These are phyloP conservation scores for Fomitopsis serialis DNA, from an alignment of 768 basidiomycete genomes.

Conservation along the genomic window DNA sequence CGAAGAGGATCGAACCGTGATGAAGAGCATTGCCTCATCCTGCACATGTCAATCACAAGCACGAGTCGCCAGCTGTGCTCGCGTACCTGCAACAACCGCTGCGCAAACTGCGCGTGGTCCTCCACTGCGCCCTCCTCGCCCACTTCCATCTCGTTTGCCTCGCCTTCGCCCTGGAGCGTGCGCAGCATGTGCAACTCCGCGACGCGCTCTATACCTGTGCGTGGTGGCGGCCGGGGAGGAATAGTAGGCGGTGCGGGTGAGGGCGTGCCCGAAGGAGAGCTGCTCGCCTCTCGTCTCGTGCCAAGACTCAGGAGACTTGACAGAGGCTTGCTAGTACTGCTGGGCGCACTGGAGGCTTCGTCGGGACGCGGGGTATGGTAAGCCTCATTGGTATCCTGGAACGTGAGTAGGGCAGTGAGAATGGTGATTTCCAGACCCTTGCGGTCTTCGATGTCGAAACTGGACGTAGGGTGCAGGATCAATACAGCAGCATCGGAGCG, in stretches of 20 bases:
- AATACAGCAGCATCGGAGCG: not conserved
- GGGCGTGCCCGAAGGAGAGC: not conserved
- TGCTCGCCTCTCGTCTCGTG: not conserved
- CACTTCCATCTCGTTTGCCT: slow-evolving; percentile 71
- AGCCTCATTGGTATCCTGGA: slow-evolving; percentile 63
- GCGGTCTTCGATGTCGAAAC: slow-evolving; percentile 80
- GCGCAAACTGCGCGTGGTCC: slow-evolving; percentile 70
- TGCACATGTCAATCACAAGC: slow-evolving; percentile 17
- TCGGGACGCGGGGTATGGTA: slow-evolving; percentile 31
- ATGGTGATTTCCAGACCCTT: slow-evolving; percentile 85
- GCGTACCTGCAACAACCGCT: slow-evolving; percentile 53
- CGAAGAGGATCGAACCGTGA: slow-evolving; percentile 63
- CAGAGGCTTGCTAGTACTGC: not conserved
- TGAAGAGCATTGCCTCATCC: slow-evolving; percentile 80
- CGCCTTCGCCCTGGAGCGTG: slow-evolving; percentile 34
- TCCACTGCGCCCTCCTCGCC: slow-evolving; percentile 56
- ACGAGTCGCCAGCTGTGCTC: not conserved
- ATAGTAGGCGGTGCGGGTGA: slow-evolving; percentile 11
- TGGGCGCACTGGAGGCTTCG: slow-evolving; percentile 1
- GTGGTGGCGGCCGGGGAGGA: slow-evolving; percentile 51
- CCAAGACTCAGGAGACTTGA: slow-evolving; percentile 3
- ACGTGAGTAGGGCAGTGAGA: slow-evolving; percentile 69
- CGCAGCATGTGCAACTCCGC: slow-evolving; percentile 63
- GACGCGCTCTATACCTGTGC: slow-evolving; percentile 62
- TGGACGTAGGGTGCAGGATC: slow-evolving; percentile 20